Evolutionary conservation across 108 stramenopile species (phyloP), one percentile per base, ranked within the genome.

Genomic region (Fistulifera solaris): DNA sequence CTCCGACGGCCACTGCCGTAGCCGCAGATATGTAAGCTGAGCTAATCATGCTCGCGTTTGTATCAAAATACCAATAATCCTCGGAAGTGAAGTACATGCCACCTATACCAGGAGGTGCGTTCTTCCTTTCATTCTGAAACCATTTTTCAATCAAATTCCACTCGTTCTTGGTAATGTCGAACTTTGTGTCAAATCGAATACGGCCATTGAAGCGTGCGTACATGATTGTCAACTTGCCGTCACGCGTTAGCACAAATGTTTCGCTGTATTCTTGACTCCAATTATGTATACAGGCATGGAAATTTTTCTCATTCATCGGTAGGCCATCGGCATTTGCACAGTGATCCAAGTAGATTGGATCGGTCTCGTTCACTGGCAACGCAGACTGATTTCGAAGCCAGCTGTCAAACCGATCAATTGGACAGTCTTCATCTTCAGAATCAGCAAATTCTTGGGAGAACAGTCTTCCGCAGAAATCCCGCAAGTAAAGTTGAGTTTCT

Each of bases 31-130:
- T 61, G 27, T 63, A 56, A n/a, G 70, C 70, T 0, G 66, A 64
- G 19, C 17, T 49, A 1, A 75, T 22, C 68, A 75, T 70, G 24
- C 58, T 27, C 4, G 23, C 41, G 48, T 75, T 75, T 14, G 73
- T 79, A 53, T 79, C 77, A 41, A 62, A 68, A 70, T 70, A 79
- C 73, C 73, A 75, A 28, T 56, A 79, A 39, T 60, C 56, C 8
- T 57, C 16, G 25, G 62, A 64, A 14, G 56, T 54, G 48, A 59
- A 62, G 48, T 59, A 61, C 4, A 52, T 17, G 1, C 49, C 55
- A 23, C 68, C 68, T 6, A 53, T 65, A 25, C 56, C 63, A 6
- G 5, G 28, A 2, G 77, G 73, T 5, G 70, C 31, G 50, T 22
- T 48, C 2, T 25, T 48, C 2, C 26, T 35, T 26, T 60, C 65